These are phyloP conservation scores for Aureobasidium musti DNA, from an alignment of 2,329 filamentous ascomycete genomes.

Conservation along the genomic window DNA sequence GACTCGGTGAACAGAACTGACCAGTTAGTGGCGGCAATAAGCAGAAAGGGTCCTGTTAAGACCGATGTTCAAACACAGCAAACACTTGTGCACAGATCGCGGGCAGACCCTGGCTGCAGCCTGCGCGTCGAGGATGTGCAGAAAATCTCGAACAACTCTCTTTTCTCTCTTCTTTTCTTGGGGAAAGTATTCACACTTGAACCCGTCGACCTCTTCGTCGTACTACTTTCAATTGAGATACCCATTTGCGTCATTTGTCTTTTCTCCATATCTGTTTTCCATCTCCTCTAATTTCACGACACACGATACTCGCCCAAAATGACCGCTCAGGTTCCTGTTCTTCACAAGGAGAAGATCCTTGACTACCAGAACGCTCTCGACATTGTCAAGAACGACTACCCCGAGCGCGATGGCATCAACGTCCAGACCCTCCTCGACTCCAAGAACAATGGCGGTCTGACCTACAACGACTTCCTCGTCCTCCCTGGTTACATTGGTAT, in stretches of 20 bases:
- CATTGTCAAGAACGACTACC: constrained; percentile 74
- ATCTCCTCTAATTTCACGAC: constrained; percentile 49
- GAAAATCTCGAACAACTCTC: constrained; percentile 31
- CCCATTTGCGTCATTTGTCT: constrained; percentile 27
- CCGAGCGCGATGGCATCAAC: constrained; percentile 80
- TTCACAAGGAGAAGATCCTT: constrained; percentile 59
- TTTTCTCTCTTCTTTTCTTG: constrained; percentile 48
- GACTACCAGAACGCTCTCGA: constrained; percentile 77
- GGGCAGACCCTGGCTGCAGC: background rate
- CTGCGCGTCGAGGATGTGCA: constrained; percentile 22
- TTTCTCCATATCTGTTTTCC: constrained; percentile 28
- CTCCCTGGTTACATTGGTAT: constrained; percentile 92
- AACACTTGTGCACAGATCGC: constrained; percentile 5
- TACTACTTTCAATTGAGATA: constrained; percentile 28
- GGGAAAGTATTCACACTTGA: constrained; percentile 46
- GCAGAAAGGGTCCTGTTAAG: constrained; percentile 19
- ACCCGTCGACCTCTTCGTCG: constrained; percentile 27
- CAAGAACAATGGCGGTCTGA: constrained; percentile 86
- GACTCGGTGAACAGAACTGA: background rate
- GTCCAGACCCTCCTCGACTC: constrained; percentile 87
- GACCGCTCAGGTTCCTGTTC: constrained; percentile 51
- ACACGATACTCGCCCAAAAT: constrained; percentile 65
- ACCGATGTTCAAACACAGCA: constrained; percentile 17
- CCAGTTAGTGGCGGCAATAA: background rate
- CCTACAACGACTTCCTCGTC: constrained; percentile 98